Percentiles rank a stretch among this genome's conserved stretches.
phyloP scores from a whole-genome alignment of 352 stramenopile species.

The Phytophthora chlamydospora region DNA sequence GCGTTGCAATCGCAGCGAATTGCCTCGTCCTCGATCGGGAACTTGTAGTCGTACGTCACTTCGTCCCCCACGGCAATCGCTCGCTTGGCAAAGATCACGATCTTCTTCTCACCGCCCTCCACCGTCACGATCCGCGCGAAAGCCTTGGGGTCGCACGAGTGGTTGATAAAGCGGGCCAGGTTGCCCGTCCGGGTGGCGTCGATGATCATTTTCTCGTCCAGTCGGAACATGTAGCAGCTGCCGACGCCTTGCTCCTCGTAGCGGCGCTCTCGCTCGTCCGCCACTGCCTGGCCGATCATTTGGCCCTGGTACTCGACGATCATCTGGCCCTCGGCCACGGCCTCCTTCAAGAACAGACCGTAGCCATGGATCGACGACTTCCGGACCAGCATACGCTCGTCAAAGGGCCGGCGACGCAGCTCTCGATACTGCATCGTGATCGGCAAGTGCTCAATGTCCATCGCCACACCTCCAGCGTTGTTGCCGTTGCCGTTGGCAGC shows the following conservation, averaged over 20 bases:
- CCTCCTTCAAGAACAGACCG: constrained; percentile 95
- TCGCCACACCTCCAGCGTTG: constrained; percentile 46
- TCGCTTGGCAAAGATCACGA: constrained; percentile 94
- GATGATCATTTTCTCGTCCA: constrained; percentile 95
- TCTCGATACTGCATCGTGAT: constrained; percentile 93
- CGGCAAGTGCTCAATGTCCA: constrained; percentile 84
- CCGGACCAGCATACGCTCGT: constrained; percentile 90
- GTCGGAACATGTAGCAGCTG: constrained; percentile 98
- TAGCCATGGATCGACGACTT: constrained; percentile 97
- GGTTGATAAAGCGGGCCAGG: constrained; percentile 97
- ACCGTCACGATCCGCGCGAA: constrained; percentile 92
- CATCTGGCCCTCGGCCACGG: constrained; percentile 92
- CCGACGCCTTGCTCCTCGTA: constrained; percentile 95
- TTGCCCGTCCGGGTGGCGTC: constrained; percentile 94
- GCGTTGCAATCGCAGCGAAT: constrained; percentile 94
- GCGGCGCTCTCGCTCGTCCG: constrained; percentile 92
- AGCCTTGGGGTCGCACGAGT: constrained; percentile 94
- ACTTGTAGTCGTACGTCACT: constrained; percentile 98
- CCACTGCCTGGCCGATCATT: constrained; percentile 90
- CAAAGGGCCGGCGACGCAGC: constrained; percentile 91
- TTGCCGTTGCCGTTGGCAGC: constrained; percentile 9
- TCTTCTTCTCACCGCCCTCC: constrained; percentile 93
- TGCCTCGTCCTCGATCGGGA: constrained; percentile 95
- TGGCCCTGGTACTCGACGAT: constrained; percentile 98
- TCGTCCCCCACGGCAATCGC: constrained; percentile 93